These are phyloP conservation scores for Corylus heterophylla DNA, from an alignment of 306 rosid genomes.

Conservation along the genomic window DNA sequence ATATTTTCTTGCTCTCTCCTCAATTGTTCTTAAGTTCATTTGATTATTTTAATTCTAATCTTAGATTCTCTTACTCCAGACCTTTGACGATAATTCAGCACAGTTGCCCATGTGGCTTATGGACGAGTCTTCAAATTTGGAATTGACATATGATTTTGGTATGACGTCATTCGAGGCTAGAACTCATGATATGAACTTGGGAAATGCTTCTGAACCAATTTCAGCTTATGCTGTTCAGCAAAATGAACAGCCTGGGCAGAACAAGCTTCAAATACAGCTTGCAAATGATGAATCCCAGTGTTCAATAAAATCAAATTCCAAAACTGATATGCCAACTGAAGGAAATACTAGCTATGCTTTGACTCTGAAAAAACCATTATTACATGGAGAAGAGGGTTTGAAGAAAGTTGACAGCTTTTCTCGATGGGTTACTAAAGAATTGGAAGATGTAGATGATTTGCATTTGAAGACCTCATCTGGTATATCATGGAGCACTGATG, in stretches of 20 bases:
- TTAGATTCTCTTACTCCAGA: conserved; percentile 41
- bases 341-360: conserved; percentile 54
- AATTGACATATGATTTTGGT: conserved; percentile 40
- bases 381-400: conserved; percentile 64
- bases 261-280: conserved; percentile 33
- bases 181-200: conserved; percentile 32
- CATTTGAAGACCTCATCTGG: conserved; percentile 78
- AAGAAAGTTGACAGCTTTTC: conserved; percentile 95
- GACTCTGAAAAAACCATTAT: conserved; percentile 53
- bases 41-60: conserved; percentile 27
- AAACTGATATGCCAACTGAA: conserved; percentile 44
- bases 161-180: conserved; percentile 35
- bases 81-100: conserved; percentile 53
- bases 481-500: conserved; percentile 78
- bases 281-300: conserved; percentile 41
- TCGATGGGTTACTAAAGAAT: conserved; percentile 74
- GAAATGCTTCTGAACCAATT: conserved; percentile 33
- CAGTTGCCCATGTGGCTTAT: conserved; percentile 45
- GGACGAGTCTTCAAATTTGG: conserved; percentile 51
- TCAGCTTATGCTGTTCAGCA: conserved; percentile 34
- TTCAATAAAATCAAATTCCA: conserved; percentile 30
- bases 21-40: background rate
- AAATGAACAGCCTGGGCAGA: conserved; percentile 41
- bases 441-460: conserved; percentile 76
- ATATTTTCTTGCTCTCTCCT: background rate